Evolutionary conservation across 306 rosid genomes (phyloP), one percentile per base, ranked within the genome.

Genomic region (Morella rubra): DNA sequence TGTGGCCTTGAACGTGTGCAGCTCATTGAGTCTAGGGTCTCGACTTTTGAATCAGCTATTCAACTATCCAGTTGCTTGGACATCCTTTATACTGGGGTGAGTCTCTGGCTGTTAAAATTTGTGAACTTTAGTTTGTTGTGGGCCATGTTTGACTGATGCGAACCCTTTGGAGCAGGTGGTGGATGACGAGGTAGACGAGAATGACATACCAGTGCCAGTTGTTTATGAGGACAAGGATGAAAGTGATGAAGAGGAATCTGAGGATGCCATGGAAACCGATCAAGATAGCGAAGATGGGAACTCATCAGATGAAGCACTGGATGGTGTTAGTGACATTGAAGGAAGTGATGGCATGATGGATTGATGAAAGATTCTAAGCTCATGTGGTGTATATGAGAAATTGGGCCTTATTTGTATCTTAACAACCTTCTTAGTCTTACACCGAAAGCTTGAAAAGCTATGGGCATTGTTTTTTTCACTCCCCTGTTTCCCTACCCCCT

Each of bases 11-110:
- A 18, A 42, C 8, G 15, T 69, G 53, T 85, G 85, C 92, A 93
- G 93, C 86, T 93, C 59, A 85, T 91, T 22, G 97, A 90, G 62
- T 84, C 96, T 13, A 89, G 98, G 86, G 86, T 89, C 71, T 93
- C 93, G 47, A 89, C 92, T 49, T 87, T 89, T 69, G 80, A 88
- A 27, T 80, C 91, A 2, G 89, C 93, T 74, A 27, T 89, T 54
- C 87, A 89, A 82, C 87, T 93, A n/a, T 91, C 91, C 53, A 88
- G 93, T 79, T 78, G 83, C 76, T 70, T 91, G 64, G 96, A 89
- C 85, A 65, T 87, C 78, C 85, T 85, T 44, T 93, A 73, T 83
- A 5, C 91, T 0, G 87, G 86, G 83, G 93, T 91, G 85, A 84
- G 87, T 47, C 16, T 62, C 56, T 14, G 44, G 37, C 53, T 69